Conservation (phyloP, 495 filamentous ascomycete species). For the Podospora australis region DNA sequence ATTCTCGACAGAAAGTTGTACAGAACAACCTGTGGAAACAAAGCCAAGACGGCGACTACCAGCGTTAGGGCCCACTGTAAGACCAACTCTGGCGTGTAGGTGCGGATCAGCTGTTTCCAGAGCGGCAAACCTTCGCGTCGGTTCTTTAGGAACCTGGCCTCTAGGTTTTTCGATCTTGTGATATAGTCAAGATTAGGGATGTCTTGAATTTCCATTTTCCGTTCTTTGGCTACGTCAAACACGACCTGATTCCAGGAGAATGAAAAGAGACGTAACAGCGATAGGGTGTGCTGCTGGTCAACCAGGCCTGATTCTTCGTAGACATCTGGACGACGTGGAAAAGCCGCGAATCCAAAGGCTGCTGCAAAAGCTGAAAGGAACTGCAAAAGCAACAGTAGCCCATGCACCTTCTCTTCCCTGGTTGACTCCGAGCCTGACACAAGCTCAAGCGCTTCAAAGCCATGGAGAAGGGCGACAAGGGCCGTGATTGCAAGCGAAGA, state of each 20-base stretch:
- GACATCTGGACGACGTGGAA: slow-evolving; percentile 58
- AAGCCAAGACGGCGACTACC: slow-evolving; percentile 43
- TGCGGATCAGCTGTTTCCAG: slow-evolving; percentile 49
- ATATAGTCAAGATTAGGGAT: slow-evolving; percentile 44
- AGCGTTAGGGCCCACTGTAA: slow-evolving; percentile 45
- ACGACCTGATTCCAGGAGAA: slow-evolving; percentile 52
- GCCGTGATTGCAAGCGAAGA: slow-evolving; percentile 26
- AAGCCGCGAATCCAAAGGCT: slow-evolving; percentile 21
- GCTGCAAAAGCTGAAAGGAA: slow-evolving; percentile 14
- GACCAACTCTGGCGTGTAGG: slow-evolving; percentile 38
- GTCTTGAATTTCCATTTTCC: slow-evolving; percentile 47
- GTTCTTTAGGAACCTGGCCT: slow-evolving; percentile 37
- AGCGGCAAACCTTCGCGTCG: slow-evolving; percentile 35
- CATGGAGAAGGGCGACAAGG: slow-evolving; percentile 22
- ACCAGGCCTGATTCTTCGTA: slow-evolving; percentile 43
- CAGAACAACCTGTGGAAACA: slow-evolving; percentile 57
- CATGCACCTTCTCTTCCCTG: neutral
- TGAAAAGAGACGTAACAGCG: slow-evolving; percentile 45
- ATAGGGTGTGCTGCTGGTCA: slow-evolving; percentile 52
- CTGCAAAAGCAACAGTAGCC: slow-evolving; percentile 19
- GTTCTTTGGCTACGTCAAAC: slow-evolving; percentile 40
- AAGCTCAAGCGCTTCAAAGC: slow-evolving; percentile 10
- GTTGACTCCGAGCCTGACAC: slow-evolving; percentile 1
- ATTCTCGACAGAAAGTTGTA: slow-evolving; percentile 52
- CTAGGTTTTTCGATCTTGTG: slow-evolving; percentile 36